phyloP scores from a whole-genome alignment of 176 grass and related monocot genomes.

The Leersia perrieri region DNA sequence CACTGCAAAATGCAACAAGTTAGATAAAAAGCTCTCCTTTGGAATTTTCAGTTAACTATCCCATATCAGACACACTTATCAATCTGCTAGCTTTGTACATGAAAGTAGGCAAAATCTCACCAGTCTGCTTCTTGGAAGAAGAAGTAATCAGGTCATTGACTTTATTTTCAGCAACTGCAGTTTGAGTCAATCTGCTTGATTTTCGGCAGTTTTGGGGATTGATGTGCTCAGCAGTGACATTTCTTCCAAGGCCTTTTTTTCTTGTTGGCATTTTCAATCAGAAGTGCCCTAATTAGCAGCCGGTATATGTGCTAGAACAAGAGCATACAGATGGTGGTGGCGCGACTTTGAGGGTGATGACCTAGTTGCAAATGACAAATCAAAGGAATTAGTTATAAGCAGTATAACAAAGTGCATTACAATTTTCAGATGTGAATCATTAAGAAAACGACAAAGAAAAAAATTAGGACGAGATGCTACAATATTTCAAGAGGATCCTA shows the following conservation, averaged over 20 bases:
- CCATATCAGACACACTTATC: not conserved
- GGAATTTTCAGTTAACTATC: not conserved
- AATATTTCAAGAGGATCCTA: not conserved
- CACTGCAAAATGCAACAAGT: not conserved
- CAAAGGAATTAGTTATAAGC: constrained; percentile 4
- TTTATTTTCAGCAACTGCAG: constrained; percentile 65
- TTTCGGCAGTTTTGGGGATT: constrained; percentile 37
- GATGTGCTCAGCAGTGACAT: constrained; percentile 44
- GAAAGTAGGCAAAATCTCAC: constrained; percentile 30
- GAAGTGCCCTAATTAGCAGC: constrained; percentile 3
- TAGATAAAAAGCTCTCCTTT: not conserved
- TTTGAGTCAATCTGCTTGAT: constrained; percentile 50
- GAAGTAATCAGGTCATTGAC: constrained; percentile 88
- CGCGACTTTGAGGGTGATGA: not conserved
- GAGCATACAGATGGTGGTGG: not conserved
- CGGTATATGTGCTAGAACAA: not conserved
- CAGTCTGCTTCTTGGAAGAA: constrained; percentile 77
- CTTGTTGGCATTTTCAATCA: constrained; percentile 73
- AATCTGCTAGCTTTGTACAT: not conserved
- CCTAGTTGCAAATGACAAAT: not conserved
- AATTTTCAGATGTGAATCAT: not conserved
- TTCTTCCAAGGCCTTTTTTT: constrained; percentile 63
- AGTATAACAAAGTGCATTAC: not conserved
- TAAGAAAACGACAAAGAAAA: not conserved
- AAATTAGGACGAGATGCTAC: not conserved